Conservation (phyloP, 768 basidiomycete species). For the Tulasnella sp. region DNA sequence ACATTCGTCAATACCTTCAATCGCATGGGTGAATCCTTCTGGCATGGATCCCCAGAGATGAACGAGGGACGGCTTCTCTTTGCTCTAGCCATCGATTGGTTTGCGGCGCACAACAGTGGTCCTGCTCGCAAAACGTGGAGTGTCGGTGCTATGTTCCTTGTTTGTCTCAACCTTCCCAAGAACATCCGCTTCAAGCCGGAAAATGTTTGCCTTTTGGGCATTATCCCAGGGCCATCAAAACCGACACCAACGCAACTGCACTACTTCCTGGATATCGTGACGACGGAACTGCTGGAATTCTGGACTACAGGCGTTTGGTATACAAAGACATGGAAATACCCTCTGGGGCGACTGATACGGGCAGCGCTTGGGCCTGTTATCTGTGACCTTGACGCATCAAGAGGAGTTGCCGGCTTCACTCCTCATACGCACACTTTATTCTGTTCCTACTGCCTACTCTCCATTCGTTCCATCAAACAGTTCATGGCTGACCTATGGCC, state of each 20-base stretch:
- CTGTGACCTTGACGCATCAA: slow-evolving; percentile 26
- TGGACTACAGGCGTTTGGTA: slow-evolving; percentile 29
- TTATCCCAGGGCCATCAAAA: slow-evolving; percentile 30
- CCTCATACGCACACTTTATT: background rate
- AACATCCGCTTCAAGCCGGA: slow-evolving; percentile 25
- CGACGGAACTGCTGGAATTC: slow-evolving; percentile 23
- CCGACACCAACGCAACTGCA: slow-evolving; percentile 25
- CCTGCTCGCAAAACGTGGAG: slow-evolving; percentile 24
- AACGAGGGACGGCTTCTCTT: slow-evolving; percentile 21
- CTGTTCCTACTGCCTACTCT: background rate
- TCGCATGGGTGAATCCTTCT: no score
- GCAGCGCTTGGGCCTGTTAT: slow-evolving; percentile 25
- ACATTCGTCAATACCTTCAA: no score
- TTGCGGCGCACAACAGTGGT: slow-evolving; percentile 29
- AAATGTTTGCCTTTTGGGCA: slow-evolving; percentile 29
- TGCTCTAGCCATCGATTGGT: slow-evolving; percentile 27
- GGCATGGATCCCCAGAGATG: background rate
- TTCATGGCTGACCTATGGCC: background rate
- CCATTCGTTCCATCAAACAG: background rate
- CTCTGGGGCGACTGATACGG: slow-evolving; percentile 20
- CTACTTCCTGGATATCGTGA: slow-evolving; percentile 25
- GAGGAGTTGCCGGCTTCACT: background rate
- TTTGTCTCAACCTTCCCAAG: slow-evolving; percentile 30
- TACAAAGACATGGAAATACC: slow-evolving; percentile 19
- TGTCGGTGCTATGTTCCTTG: slow-evolving; percentile 27